Evolutionary conservation across 306 rosid genomes (phyloP).

Genomic region (Acacia confusa): DNA sequence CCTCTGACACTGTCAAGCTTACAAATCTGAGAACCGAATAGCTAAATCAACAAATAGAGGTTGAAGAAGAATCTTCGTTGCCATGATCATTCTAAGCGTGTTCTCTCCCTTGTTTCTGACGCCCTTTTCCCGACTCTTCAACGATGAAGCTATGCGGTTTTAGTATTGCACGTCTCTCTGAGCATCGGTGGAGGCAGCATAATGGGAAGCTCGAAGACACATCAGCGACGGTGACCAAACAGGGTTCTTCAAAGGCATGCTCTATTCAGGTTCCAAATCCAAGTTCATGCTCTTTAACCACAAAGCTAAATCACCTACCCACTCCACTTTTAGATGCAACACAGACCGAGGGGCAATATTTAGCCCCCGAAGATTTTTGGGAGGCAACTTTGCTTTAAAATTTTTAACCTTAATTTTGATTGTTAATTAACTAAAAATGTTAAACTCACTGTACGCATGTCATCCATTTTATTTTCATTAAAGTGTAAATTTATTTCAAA

Average conservation of each 20-base stretch:
- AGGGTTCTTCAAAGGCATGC: slow-evolving; percentile 25
- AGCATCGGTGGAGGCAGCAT: not conserved
- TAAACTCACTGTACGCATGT: too few species aligned
- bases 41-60: too few species aligned
- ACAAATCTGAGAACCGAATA: too few species aligned
- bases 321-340: not conserved
- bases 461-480: too few species aligned
- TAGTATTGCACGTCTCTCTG: not conserved
- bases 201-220: slow-evolving; percentile 35
- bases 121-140: slow-evolving; percentile 1
- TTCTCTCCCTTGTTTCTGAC: slow-evolving; percentile 8
- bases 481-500: too few species aligned
- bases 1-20: too few species aligned
- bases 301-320: slow-evolving; percentile 8
- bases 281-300: slow-evolving; percentile 44
- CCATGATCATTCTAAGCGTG: not conserved
- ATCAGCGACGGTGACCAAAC: not conserved
- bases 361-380: too few species aligned
- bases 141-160: slow-evolving; percentile 38
- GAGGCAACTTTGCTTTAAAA: too few species aligned
- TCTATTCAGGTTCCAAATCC: slow-evolving; percentile 50
- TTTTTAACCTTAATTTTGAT: too few species aligned
- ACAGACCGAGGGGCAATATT: too few species aligned
- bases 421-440: too few species aligned
- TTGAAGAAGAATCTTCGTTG: too few species aligned